phyloP scores from a whole-genome alignment of 179 eudicot genomes.

The Pouteria campechiana region DNA sequence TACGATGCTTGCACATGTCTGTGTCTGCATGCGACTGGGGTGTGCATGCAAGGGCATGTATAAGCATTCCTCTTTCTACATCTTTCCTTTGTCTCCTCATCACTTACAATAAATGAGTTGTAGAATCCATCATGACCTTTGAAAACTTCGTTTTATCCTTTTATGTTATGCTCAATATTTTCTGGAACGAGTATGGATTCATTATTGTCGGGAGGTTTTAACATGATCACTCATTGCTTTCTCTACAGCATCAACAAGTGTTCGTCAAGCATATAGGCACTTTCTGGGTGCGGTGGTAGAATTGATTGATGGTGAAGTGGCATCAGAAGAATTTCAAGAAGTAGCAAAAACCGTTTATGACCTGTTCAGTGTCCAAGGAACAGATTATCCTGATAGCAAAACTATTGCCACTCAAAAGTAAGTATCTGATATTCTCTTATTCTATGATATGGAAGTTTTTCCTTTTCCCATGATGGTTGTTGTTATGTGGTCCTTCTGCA shows the following conservation, averaged over 20 bases:
- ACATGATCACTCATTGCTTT: no score
- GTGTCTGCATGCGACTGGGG: not conserved
- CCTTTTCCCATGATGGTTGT: not conserved
- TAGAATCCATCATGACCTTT: not conserved
- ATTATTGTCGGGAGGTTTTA: no score
- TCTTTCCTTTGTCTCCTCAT: no score
- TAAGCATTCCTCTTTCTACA: no score
- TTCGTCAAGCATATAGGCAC: slow-evolving; percentile 71
- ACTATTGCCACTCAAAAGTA: slow-evolving; percentile 45
- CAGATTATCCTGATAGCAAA: slow-evolving; percentile 17
- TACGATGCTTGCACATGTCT: slow-evolving; percentile 2
- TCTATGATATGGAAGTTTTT: no score
- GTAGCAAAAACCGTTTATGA: slow-evolving; percentile 51
- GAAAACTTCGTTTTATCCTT: not conserved
- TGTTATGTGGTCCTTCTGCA: no score
- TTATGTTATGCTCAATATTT: not conserved
- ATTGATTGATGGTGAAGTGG: slow-evolving; percentile 62
- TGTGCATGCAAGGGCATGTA: no score
- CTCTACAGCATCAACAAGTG: slow-evolving; percentile 61
- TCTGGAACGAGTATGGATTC: no score
- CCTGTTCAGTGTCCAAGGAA: slow-evolving; percentile 33
- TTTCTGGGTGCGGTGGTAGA: slow-evolving; percentile 70
- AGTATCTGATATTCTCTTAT: no score
- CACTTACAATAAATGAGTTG: no score
- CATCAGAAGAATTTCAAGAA: slow-evolving; percentile 69